Evolutionary conservation across 176 grass and related monocot species (phyloP), one percentile per base, ranked within the genome.

Genomic region (Oryza meyeriana): DNA sequence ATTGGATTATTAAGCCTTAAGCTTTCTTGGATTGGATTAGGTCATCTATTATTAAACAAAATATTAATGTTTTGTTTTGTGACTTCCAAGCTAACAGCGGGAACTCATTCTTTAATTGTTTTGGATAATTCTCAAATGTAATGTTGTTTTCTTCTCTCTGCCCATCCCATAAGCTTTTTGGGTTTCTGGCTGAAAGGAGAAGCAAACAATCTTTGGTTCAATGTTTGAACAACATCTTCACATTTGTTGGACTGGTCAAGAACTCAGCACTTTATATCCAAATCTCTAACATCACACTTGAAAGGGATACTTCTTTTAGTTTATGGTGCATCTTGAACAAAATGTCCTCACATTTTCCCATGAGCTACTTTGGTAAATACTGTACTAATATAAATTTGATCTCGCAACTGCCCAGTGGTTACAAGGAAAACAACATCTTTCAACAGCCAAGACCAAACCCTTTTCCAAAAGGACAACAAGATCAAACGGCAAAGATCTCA

Each of bases 401-500:
- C 65, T 70, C 11, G 12, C 5, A 83, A 38, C 17, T 30, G 48
- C 64, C 68, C 71, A 39, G 17, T 36, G 4, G 14, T 39, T 72
- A 30, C 40, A 65, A 73, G 28, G 74, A 88, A 72, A 85, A 35
- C 14, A 70, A 30, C 27, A 78, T 47, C 81, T 35, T 79, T 79
- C 67, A 73, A 72, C 36, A 6, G 71, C 42, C 13, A 63, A 72
- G 41, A 28, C 42, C 58, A 78, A 73, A 57, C 74, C 66, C 44
- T 64, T 68, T 31, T 17, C 7, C 4, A 16, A 66, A 77, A 18
- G 10, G n/a, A 57, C 4, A 78, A 44, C 41, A 58, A 79, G 44
- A 88, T 88, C 86, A 79, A 41, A 85, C 41, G 31, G 66, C 57
- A 77, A 85, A 85, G 71, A 77, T 85, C 57, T 76, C 72, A 50